Conservation (phyloP, 2,329 filamentous ascomycete genomes). For the Clarireedia monteithiana region DNA sequence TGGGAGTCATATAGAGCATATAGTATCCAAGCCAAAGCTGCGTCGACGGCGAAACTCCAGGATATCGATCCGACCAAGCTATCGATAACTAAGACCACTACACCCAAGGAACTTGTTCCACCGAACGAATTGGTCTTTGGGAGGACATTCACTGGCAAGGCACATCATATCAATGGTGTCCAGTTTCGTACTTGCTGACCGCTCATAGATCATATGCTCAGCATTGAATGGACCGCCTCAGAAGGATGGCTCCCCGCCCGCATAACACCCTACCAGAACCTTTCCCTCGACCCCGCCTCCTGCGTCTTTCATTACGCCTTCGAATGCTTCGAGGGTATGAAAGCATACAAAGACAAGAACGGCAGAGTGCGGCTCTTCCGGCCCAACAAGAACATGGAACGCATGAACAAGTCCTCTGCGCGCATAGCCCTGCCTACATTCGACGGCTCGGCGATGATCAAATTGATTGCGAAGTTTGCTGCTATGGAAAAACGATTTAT, state of each 20-base stretch:
- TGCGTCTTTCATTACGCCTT: constrained; percentile 99
- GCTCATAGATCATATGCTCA: constrained; percentile 87
- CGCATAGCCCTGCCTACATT: constrained; percentile 92
- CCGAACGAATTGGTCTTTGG: constrained; percentile 85
- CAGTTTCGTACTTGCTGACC: constrained; percentile 3
- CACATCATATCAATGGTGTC: neutral
- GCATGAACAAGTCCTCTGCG: constrained; percentile 83
- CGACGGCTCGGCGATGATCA: constrained; percentile 62
- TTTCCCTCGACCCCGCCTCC: constrained; percentile 89
- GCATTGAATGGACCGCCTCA: constrained; percentile 81
- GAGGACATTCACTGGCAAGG: constrained; percentile 74
- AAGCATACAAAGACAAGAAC: constrained; percentile 85
- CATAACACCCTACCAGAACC: constrained; percentile 93
- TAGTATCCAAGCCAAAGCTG: constrained; percentile 38
- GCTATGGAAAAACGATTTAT: constrained; percentile 85
- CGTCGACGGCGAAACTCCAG: constrained; percentile 39
- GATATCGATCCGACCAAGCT: constrained; percentile 74
- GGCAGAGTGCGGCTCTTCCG: constrained; percentile 82
- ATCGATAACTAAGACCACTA: constrained; percentile 62
- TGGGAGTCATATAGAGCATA: constrained; percentile 34
- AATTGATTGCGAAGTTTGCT: constrained; percentile 74
- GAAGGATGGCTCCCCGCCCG: constrained; percentile 67
- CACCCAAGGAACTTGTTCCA: constrained; percentile 66
- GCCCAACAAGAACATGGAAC: constrained; percentile 92
- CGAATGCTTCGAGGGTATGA: constrained; percentile 98